Evolutionary conservation across 1,139 yeast species (phyloP).

Genomic region (Lodderomyces jiufengensis): DNA sequence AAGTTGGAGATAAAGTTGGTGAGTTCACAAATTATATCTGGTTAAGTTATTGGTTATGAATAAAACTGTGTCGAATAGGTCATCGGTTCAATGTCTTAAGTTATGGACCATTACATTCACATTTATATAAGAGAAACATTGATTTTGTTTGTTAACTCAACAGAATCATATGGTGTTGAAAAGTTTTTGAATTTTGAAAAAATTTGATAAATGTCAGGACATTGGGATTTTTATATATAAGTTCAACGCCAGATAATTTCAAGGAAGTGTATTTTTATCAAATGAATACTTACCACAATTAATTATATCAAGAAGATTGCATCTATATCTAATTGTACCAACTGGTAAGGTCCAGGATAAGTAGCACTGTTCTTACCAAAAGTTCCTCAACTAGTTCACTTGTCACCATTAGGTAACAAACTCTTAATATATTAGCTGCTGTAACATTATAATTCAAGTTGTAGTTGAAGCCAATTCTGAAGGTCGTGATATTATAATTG

Average conservation of each 20-base stretch:
- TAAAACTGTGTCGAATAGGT: slow-evolving; percentile 76
- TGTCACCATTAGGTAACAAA: slow-evolving; percentile 68
- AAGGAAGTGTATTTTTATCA: slow-evolving; percentile 60
- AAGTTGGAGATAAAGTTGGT: slow-evolving; percentile 55
- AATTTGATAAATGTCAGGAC: slow-evolving; percentile 51
- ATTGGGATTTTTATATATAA: slow-evolving; percentile 71
- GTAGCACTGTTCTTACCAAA: slow-evolving; percentile 68
- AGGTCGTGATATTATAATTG: slow-evolving; percentile 56
- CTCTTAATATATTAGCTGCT: slow-evolving; percentile 54
- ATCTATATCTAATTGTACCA: slow-evolving; percentile 71
- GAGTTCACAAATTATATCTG: slow-evolving; percentile 53
- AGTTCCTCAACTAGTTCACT: slow-evolving; percentile 68
- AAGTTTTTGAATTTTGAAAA: slow-evolving; percentile 49
- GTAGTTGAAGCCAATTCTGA: slow-evolving; percentile 57
- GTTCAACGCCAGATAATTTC: slow-evolving; percentile 70
- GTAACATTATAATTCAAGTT: slow-evolving; percentile 67
- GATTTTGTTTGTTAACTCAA: slow-evolving; percentile 65
- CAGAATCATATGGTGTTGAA: slow-evolving; percentile 52
- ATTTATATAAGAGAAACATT: slow-evolving; percentile 34
- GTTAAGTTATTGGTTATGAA: slow-evolving; percentile 56
- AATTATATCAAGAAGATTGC: slow-evolving; percentile 64
- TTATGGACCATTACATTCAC: slow-evolving; percentile 46
- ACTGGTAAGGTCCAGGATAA: slow-evolving; percentile 60
- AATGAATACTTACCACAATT: slow-evolving; percentile 63
- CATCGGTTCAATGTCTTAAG: slow-evolving; percentile 73